Percentiles rank a stretch among this genome's conserved stretches.
Conservation (phyloP, 2,329 filamentous ascomycete species). For the Rhynchosporium graminicola region DNA sequence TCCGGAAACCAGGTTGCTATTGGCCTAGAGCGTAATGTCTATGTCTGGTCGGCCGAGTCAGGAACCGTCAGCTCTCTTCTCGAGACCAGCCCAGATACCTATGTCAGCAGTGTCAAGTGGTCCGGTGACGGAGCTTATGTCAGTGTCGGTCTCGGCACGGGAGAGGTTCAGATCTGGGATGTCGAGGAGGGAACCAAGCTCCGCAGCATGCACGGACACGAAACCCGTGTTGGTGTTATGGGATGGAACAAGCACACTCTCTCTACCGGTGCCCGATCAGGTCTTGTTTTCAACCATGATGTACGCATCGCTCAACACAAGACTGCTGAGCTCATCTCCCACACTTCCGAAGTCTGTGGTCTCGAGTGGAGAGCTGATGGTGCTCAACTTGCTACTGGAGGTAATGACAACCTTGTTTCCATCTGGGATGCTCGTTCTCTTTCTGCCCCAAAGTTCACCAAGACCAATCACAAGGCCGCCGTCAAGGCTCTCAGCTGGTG, state of each 20-base stretch:
- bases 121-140: constrained; percentile 96
- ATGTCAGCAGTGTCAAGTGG: constrained; percentile 98
- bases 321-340: constrained; percentile 92
- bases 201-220: constrained; percentile 97
- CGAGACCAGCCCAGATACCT: constrained; percentile 86
- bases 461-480: constrained; percentile 98
- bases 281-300: constrained; percentile 97
- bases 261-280: constrained; percentile 91
- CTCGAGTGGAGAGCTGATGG: constrained; percentile 97
- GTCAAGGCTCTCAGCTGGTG: constrained; percentile 99
- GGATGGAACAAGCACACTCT: constrained; percentile 98
- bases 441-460: constrained; percentile 94
- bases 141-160: constrained; percentile 88
- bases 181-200: constrained; percentile 93
- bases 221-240: constrained; percentile 96
- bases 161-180: constrained; percentile 99
- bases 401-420: constrained; percentile 97
- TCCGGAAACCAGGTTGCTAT: constrained; percentile 97
- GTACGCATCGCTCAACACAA: constrained; percentile 98
- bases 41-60: constrained; percentile 96
- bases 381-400: constrained; percentile 93
- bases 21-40: constrained; percentile 93
- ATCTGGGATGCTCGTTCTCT: constrained; percentile 98
- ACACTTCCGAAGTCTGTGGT: constrained; percentile 97
- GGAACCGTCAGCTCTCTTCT: constrained; percentile 86